phyloP scores from a whole-genome alignment of 202 grass and related monocot genomes.

The Alloteropsis angusta region DNA sequence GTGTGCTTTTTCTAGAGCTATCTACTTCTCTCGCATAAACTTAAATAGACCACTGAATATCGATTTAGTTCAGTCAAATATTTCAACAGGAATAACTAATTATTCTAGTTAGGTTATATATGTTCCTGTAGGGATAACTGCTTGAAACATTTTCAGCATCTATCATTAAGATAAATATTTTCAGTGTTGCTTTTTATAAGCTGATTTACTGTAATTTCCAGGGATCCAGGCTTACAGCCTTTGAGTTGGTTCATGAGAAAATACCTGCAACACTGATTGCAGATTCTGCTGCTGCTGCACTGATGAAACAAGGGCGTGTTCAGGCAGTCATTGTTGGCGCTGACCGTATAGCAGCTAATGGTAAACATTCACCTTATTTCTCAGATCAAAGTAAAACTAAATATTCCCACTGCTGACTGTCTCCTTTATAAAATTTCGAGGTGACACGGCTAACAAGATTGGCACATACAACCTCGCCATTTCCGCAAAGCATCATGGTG shows the following conservation, averaged over 20 bases:
- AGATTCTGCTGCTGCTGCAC: conserved; percentile 79
- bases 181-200: neutral
- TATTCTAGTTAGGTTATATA: neutral
- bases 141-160: neutral
- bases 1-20: neutral
- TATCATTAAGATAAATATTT: neutral
- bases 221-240: conserved; percentile 94
- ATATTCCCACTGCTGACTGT: conserved; percentile 11
- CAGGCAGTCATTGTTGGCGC: conserved; percentile 64
- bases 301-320: conserved; percentile 49
- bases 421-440: conserved; percentile 29
- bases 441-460: conserved; percentile 97
- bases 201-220: conserved; percentile 24
- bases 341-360: conserved; percentile 81
- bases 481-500: conserved; percentile 30
- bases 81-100: neutral
- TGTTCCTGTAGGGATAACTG: neutral
- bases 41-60: neutral
- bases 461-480: conserved; percentile 53
- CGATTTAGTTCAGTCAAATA: neutral
- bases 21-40: neutral
- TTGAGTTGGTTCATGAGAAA: conserved; percentile 88
- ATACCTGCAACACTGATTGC: conserved; percentile 83
- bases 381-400: neutral
- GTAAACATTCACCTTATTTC: conserved; percentile 24